These are phyloP conservation scores for Penicillium mononematosum DNA, from an alignment of 495 filamentous ascomycete genomes.

Conservation along the genomic window DNA sequence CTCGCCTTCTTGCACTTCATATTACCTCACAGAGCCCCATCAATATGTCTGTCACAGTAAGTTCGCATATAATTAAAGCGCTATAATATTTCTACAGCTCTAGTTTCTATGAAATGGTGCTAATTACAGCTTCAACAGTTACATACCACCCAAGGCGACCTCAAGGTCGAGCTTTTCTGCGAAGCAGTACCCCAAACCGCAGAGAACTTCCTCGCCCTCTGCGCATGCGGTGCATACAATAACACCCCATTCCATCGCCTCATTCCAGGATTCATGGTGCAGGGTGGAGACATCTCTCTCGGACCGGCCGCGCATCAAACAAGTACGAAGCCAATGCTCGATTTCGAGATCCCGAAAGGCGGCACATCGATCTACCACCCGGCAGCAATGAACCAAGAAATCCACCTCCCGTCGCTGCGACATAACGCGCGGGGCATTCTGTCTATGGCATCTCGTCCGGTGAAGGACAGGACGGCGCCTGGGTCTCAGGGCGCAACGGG, in stretches of 20 bases:
- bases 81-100: neutral
- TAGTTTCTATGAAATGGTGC: neutral
- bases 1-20: slow-evolving; percentile 1
- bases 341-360: slow-evolving; percentile 64
- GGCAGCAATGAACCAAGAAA: slow-evolving; percentile 83
- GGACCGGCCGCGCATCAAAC: slow-evolving; percentile 47
- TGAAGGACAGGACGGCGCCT: slow-evolving; percentile 55
- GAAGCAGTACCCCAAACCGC: slow-evolving; percentile 89
- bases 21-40: neutral
- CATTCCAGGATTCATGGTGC: slow-evolving; percentile 88
- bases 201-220: slow-evolving; percentile 96
- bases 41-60: slow-evolving; percentile 40
- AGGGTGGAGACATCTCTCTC: slow-evolving; percentile 78
- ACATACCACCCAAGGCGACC: slow-evolving; percentile 83
- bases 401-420: slow-evolving; percentile 69
- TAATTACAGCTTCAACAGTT: slow-evolving; percentile 57
- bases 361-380: slow-evolving; percentile 82
- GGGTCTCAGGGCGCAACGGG: slow-evolving; percentile 50
- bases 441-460: slow-evolving; percentile 83
- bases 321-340: slow-evolving; percentile 40
- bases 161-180: slow-evolving; percentile 97
- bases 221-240: slow-evolving; percentile 85
- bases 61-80: neutral
- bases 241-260: slow-evolving; percentile 86
- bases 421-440: slow-evolving; percentile 87